phyloP scores from a whole-genome alignment of 2,329 filamentous ascomycete species.

The Fusarium aywerte region DNA sequence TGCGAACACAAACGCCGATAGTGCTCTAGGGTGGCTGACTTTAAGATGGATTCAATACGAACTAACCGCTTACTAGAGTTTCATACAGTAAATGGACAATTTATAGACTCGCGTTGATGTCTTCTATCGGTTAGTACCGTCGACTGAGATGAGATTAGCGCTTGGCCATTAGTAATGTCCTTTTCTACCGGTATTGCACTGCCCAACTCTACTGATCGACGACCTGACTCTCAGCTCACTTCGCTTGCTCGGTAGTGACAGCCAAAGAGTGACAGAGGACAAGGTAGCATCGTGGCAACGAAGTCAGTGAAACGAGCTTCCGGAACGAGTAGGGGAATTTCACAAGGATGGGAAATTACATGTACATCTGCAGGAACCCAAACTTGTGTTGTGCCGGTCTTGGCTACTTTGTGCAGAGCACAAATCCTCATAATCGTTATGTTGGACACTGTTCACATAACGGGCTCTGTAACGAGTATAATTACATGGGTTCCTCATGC shows the following conservation, averaged over 20 bases:
- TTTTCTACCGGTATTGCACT: no score
- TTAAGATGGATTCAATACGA: no score
- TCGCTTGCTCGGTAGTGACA: constrained; percentile 27
- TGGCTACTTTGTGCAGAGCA: neutral
- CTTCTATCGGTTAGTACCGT: no score
- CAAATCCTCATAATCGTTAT: neutral
- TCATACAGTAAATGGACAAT: no score
- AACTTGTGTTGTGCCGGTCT: constrained; percentile 17
- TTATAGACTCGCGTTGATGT: no score
- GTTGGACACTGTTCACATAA: neutral
- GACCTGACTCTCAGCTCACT: constrained; percentile 13
- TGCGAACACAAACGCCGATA: no score
- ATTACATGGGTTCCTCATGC: neutral
- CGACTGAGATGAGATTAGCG: neutral
- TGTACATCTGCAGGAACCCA: constrained; percentile 38
- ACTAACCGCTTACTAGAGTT: no score
- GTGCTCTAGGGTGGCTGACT: neutral
- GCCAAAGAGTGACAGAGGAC: constrained; percentile 6
- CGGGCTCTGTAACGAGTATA: no score
- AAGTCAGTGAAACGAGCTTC: constrained; percentile 39
- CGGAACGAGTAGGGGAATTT: constrained; percentile 34
- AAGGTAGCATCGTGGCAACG: constrained; percentile 10
- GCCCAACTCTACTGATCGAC: constrained; percentile 4
- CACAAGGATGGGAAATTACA: constrained; percentile 44
- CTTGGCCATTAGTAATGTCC: neutral